Evolutionary conservation across 2,329 filamentous ascomycete genomes (phyloP).

Genomic region (Phaeosphaeria sp.): DNA sequence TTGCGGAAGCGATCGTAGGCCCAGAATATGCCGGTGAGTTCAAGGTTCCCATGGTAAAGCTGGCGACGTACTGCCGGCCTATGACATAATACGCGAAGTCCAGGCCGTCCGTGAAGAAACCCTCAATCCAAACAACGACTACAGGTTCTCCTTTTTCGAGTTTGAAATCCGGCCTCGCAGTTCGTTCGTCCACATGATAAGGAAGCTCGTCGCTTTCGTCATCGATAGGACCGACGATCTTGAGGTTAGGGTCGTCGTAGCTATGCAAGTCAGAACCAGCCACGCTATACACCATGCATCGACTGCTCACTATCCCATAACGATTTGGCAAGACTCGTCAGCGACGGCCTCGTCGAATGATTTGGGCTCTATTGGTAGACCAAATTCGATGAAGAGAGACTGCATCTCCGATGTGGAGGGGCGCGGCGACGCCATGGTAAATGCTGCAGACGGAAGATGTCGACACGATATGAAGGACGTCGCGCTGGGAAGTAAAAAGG

Average conservation of each 20-base stretch:
- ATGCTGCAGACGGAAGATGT: not conserved
- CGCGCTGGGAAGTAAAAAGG: not conserved
- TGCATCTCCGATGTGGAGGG: conserved; percentile 1
- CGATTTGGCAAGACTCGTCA: conserved; percentile 11
- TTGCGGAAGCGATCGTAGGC: conserved; percentile 19
- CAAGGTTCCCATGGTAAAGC: conserved; percentile 19
- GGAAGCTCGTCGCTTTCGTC: conserved; percentile 10
- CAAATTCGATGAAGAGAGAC: conserved; percentile 1
- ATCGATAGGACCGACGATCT: conserved; percentile 2
- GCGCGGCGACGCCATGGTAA: conserved; percentile 1
- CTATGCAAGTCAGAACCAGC: not conserved
- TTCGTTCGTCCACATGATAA: conserved; percentile 5
- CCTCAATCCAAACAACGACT: conserved; percentile 23
- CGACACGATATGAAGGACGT: not conserved
- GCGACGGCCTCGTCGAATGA: conserved; percentile 11
- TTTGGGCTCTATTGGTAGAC: conserved; percentile 3
- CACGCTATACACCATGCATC: not conserved
- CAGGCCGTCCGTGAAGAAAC: conserved; percentile 22
- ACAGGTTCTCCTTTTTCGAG: not conserved
- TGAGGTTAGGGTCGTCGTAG: not conserved
- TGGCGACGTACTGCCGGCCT: conserved; percentile 13
- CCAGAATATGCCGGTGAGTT: conserved; percentile 24
- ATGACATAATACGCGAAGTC: conserved; percentile 29
- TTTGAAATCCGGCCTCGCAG: not conserved
- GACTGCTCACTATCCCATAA: conserved; percentile 7